phyloP scores from a whole-genome alignment of 306 rosid species.

The cucumber (Cucumis sativus) region DNA sequence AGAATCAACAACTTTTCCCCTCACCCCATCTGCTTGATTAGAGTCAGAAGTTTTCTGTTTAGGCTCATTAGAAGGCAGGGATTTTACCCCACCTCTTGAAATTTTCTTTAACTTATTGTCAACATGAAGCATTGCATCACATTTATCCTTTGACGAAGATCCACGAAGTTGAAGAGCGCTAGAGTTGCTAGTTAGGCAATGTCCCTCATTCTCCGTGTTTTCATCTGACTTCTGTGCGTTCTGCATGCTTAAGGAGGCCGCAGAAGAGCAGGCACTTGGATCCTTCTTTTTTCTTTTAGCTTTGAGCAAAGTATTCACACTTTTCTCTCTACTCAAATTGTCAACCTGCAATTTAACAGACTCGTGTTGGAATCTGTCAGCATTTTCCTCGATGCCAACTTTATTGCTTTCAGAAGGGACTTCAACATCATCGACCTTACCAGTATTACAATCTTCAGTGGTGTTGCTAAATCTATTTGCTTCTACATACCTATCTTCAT shows the following conservation, averaged over 20 bases:
- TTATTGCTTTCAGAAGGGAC: neutral
- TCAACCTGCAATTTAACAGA: constrained; percentile 14
- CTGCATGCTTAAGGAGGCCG: constrained; percentile 6
- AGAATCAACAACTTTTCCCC: constrained; percentile 16
- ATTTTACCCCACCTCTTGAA: constrained; percentile 17
- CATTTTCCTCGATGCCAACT: constrained; percentile 1
- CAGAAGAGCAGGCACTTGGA: constrained; percentile 4
- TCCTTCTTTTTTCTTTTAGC: constrained; percentile 2
- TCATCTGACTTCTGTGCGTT: neutral
- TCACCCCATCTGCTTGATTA: constrained; percentile 19
- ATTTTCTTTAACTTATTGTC: constrained; percentile 23
- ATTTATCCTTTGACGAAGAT: constrained; percentile 5
- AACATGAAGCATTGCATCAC: constrained; percentile 15
- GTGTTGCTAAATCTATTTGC: constrained; percentile 5
- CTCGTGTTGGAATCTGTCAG: constrained; percentile 6
- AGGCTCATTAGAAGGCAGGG: constrained; percentile 23
- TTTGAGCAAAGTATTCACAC: constrained; percentile 1
- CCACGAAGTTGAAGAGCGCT: neutral
- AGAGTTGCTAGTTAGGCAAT: constrained; percentile 4
- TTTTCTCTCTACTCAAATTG: constrained; percentile 7
- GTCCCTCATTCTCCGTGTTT: neutral
- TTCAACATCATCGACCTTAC: neutral
- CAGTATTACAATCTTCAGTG: neutral
- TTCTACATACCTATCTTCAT: constrained; percentile 7
- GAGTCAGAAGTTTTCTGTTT: constrained; percentile 20